Evolutionary conservation across 495 filamentous ascomycete genomes (phyloP).

Genomic region (Penicillium paxilli): DNA sequence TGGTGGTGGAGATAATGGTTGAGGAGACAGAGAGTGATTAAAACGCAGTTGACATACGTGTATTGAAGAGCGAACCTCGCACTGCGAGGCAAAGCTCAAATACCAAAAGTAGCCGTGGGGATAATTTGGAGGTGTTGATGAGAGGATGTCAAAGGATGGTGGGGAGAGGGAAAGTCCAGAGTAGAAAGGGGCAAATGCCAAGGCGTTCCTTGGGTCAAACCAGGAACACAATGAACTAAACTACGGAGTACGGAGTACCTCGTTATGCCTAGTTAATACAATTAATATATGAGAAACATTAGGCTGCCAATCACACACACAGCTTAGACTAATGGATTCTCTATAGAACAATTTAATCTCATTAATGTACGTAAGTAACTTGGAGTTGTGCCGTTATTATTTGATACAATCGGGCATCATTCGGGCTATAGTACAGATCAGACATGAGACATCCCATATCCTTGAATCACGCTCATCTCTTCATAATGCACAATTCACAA

Average conservation of each 20-base stretch:
- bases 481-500: too few relatives aligned
- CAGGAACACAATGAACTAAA: conserved; percentile 2
- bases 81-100: conserved; percentile 28
- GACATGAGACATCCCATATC: too few relatives aligned
- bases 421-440: background rate
- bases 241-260: too few relatives aligned
- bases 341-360: too few relatives aligned
- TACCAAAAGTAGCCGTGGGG: background rate
- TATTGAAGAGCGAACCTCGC: conserved; percentile 23
- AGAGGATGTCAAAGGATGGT: conserved; percentile 11
- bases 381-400: too few relatives aligned
- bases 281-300: too few relatives aligned
- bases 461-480: too few relatives aligned
- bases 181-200: conserved; percentile 9
- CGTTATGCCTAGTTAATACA: conserved; percentile 13
- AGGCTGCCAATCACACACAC: too few relatives aligned
- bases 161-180: conserved; percentile 4
- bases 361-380: too few relatives aligned
- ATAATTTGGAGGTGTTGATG: conserved; percentile 6
- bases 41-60: background rate
- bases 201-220: background rate
- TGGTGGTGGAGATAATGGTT: background rate
- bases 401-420: too few relatives aligned
- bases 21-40: background rate
- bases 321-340: too few relatives aligned